Evolutionary conservation across 176 grass and related monocot genomes (phyloP).

Genomic region (Oryza meridionalis): DNA sequence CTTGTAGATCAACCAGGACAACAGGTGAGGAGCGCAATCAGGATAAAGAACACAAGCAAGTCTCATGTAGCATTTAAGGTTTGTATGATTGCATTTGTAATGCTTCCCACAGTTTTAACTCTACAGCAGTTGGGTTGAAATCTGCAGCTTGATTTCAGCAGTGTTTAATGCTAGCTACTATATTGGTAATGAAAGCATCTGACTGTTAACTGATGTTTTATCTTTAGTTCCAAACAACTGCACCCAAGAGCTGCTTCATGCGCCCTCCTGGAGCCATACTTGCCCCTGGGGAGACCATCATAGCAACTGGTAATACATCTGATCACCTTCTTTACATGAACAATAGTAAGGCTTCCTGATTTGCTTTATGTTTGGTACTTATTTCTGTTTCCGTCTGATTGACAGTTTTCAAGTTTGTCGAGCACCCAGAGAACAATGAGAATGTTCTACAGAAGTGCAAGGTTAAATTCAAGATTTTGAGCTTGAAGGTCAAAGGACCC

Average conservation of each 20-base stretch:
- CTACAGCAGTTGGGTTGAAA: slow-evolving; percentile 12
- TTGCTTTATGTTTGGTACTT: slow-evolving; percentile 31
- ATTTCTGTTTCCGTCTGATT: slow-evolving; percentile 37
- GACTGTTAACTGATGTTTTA: slow-evolving; percentile 38
- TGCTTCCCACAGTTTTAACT: slow-evolving; percentile 25
- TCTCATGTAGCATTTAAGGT: slow-evolving; percentile 97
- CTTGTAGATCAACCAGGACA: slow-evolving; percentile 95
- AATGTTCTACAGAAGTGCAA: slow-evolving; percentile 83
- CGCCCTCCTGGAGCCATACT: slow-evolving; percentile 95
- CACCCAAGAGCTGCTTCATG: slow-evolving; percentile 98
- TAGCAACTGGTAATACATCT: slow-evolving; percentile 76
- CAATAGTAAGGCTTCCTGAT: slow-evolving; percentile 4
- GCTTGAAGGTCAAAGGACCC: slow-evolving; percentile 94
- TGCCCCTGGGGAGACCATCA: slow-evolving; percentile 90
- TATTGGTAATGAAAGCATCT: slow-evolving; percentile 35
- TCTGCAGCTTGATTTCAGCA: not conserved
- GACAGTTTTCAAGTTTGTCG: slow-evolving; percentile 97
- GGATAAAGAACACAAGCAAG: slow-evolving; percentile 98
- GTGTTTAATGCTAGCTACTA: slow-evolving; percentile 24
- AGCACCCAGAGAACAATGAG: slow-evolving; percentile 96
- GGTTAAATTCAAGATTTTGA: slow-evolving; percentile 99
- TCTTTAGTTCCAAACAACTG: slow-evolving; percentile 97
- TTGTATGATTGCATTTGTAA: slow-evolving; percentile 15
- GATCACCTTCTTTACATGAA: slow-evolving; percentile 38
- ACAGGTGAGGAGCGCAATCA: slow-evolving; percentile 88